Evolutionary conservation across 345 rosid species (phyloP), one percentile per base, ranked within the genome.

Genomic region (Ricinus communis): DNA sequence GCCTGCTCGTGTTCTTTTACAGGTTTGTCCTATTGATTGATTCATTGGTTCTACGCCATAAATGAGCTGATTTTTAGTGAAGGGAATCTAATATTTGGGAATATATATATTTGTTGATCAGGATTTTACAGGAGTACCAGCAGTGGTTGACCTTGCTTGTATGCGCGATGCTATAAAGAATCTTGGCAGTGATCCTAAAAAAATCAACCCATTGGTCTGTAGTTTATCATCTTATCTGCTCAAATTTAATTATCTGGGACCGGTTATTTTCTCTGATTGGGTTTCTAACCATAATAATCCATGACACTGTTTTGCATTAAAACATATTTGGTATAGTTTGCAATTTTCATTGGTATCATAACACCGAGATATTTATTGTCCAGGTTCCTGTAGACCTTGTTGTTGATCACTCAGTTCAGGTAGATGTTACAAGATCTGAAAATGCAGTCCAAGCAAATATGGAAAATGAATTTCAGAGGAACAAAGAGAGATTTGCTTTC

Each of bases 111-210:
- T 28, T 28, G 3, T 49, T 49, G 21, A 45, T 46, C 85, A 96
- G 99, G 99, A 93, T 82, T 93, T 96, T 83, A 96, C 99, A 68
- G 99, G 99, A 24, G 99, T 96, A 19, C 99, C 99, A 40, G 99
- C 93, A 19, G 97, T 93, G 28, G 98, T 96, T 62, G 99, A 96
- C 76, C 99, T 96, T 71, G 99, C 99, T 72, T 82, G 90, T 70
- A 96, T 96, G 99, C 92, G 99, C 64, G 99, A 96, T 89, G 99
- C 99, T 5, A 93, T 96, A 96, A 85, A 78, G 65, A 89, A 75
- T 27, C 93, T 96, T 25, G 97, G 93, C 54, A 82, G 98, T 77
- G 99, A 96, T 73, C 80, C 98, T 1, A 83, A 76, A 71, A 93
- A 85, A 89, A 96, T 96, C 74, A 94, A 94, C 68, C 98, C 97